These are phyloP conservation scores for Dendrocalamus latiflorus DNA, from an alignment of 202 grass and related monocot species.

Conservation along the genomic window DNA sequence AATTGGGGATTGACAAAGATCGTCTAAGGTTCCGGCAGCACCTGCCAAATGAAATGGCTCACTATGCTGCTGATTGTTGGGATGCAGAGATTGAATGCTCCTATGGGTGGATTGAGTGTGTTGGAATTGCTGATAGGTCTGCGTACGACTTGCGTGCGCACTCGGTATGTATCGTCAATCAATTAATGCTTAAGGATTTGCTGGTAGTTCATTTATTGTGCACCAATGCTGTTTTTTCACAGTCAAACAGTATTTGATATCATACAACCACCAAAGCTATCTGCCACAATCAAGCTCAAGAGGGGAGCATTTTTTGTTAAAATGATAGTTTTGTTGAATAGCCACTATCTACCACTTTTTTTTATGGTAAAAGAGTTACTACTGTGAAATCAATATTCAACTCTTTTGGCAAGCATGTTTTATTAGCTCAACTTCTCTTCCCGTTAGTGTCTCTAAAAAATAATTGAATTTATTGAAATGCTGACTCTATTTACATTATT, in stretches of 20 bases:
- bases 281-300: background rate
- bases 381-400: background rate
- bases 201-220: background rate
- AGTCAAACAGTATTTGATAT: background rate
- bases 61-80: conserved; percentile 96
- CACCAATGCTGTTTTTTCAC: background rate
- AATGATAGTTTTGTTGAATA: background rate
- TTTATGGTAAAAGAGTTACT: background rate
- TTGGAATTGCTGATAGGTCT: conserved; percentile 96
- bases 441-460: background rate
- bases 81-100: conserved; percentile 96
- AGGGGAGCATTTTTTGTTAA: background rate
- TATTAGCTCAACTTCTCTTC: background rate
- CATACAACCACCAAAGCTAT: background rate
- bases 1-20: conserved; percentile 81
- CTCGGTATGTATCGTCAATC: conserved; percentile 43
- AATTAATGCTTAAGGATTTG: background rate
- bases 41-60: conserved; percentile 93
- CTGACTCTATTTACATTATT: background rate
- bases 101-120: conserved; percentile 94
- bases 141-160: conserved; percentile 76
- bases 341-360: background rate
- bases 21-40: conserved; percentile 78
- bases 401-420: conserved; percentile 1
- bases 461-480: background rate